These are phyloP conservation scores for Calonectria henricotiae DNA, from an alignment of 2,329 filamentous ascomycete species.

Conservation along the genomic window DNA sequence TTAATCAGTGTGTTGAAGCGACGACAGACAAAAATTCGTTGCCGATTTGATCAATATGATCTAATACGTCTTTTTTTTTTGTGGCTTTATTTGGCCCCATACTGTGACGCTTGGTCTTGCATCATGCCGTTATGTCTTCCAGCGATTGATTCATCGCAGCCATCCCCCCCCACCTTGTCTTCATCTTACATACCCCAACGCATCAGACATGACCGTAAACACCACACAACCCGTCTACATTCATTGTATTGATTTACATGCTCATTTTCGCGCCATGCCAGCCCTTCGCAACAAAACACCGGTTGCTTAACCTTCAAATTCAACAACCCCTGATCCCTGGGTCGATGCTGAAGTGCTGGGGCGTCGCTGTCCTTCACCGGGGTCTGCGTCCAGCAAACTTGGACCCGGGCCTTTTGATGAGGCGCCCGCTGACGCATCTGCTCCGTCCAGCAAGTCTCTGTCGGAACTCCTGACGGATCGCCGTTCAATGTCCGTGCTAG, in stretches of 20 bases:
- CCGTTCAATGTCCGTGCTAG: slow-evolving; percentile 73
- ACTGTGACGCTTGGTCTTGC: slow-evolving; percentile 29
- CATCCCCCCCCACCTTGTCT: slow-evolving; percentile 23
- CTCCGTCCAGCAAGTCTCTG: slow-evolving; percentile 80
- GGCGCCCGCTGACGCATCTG: slow-evolving; percentile 79
- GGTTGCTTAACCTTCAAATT: slow-evolving; percentile 60
- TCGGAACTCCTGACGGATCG: slow-evolving; percentile 78
- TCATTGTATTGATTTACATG: slow-evolving; percentile 42
- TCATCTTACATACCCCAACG: slow-evolving; percentile 32
- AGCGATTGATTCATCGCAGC: slow-evolving; percentile 34
- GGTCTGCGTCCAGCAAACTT: slow-evolving; percentile 57
- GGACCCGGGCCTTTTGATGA: slow-evolving; percentile 55
- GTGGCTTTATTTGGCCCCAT: slow-evolving; percentile 33
- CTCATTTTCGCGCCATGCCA: slow-evolving; percentile 25
- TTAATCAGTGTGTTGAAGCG: slow-evolving; percentile 23
- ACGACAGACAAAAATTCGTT: neutral
- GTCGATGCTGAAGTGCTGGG: slow-evolving; percentile 53
- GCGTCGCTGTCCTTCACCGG: slow-evolving; percentile 50
- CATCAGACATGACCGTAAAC: slow-evolving; percentile 37
- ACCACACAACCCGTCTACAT: slow-evolving; percentile 38
- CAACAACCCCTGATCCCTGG: slow-evolving; percentile 59
- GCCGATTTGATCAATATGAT: neutral
- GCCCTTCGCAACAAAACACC: neutral
- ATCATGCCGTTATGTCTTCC: slow-evolving; percentile 38
- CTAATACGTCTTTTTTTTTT: slow-evolving; percentile 28